These are phyloP conservation scores for Gentiana straminea DNA, from an alignment of 257 asterid species.

Conservation along the genomic window DNA sequence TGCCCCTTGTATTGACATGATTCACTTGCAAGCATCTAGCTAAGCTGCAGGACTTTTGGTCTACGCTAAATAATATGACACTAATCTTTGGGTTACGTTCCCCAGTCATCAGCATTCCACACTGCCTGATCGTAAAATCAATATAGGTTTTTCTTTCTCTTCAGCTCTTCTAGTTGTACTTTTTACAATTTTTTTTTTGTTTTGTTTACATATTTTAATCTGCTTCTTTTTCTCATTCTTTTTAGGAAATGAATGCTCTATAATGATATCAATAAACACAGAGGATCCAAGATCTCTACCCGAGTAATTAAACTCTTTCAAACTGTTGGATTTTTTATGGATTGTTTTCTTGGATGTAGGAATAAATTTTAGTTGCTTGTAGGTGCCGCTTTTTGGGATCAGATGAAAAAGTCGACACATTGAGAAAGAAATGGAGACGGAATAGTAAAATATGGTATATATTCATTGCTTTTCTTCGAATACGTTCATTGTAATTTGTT, in stretches of 20 bases:
- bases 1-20: slow-evolving; percentile 1
- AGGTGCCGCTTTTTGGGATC: slow-evolving; percentile 84
- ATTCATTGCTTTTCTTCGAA: neutral
- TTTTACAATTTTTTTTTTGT: neutral
- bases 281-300: slow-evolving; percentile 57
- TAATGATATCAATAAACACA: slow-evolving; percentile 39
- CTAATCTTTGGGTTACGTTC: slow-evolving; percentile 36
- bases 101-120: slow-evolving; percentile 40
- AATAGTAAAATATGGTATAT: slow-evolving; percentile 55
- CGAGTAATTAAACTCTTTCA: slow-evolving; percentile 32
- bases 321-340: slow-evolving; percentile 5
- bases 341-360: neutral
- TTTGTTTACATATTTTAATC: neutral
- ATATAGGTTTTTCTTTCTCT: slow-evolving; percentile 34
- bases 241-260: slow-evolving; percentile 50
- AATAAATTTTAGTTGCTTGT: slow-evolving; percentile 14
- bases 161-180: neutral
- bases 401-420: slow-evolving; percentile 24
- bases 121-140: slow-evolving; percentile 49
- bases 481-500: too few relatives aligned
- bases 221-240: slow-evolving; percentile 1
- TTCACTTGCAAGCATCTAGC: slow-evolving; percentile 42
- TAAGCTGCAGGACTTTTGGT: slow-evolving; percentile 67
- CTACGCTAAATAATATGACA: slow-evolving; percentile 56
- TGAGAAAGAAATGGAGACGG: slow-evolving; percentile 45